Base-by-base conservation (phyloP, 139 green algal genomes). In the Micractinium conductrix region DNA sequence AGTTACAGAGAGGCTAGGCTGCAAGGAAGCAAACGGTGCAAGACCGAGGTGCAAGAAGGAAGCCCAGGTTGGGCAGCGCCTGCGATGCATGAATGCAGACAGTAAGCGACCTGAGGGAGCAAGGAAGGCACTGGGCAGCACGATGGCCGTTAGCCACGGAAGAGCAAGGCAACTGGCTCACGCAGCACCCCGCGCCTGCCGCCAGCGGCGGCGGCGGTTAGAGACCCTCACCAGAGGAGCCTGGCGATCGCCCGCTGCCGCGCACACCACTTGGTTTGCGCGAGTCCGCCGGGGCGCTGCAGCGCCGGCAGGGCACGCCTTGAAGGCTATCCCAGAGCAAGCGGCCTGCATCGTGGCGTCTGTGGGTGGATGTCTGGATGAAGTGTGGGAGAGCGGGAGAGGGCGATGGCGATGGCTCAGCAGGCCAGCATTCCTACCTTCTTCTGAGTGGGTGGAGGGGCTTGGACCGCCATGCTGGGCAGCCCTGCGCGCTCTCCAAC, bases 161-260 rank as follows among this genome's bases (percentile, higher is more conserved):
- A 28, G 4, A 6, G 28, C 5, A 28, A 40, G 10, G 16, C 24
- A 75, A 40, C 24, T 19, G 40, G 19, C 35, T 10, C 30, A 78
- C 35, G 42, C 28, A 42, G 42, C 42, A 8, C 42, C 17, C 2
- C 70, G 4, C 14, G 26, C 30, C 70, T 42, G 28, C 42, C 70
- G 44, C 70, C 30, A 26, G 42, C 28, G 43, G 24, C 43, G 26
- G 10, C 42, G 70, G 28, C 16, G 70, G 21, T 30, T 10, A 72
- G 37, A 44, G 33, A 33, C 14, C 14, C 76, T 67, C 58, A 82
- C 76, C 76, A 82, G 55, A 58, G 76, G 55, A 38, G 42, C 76
- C 33, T 55, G n/a, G 48, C 55, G 74, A 43, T 80, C 76, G 22
- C 42, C 70, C 76, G 40, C 58, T 26, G 40, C 38, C 30, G 76